phyloP scores from a whole-genome alignment of 192 early-diverging fungal genomes.

The Entomortierella beljakovae region DNA sequence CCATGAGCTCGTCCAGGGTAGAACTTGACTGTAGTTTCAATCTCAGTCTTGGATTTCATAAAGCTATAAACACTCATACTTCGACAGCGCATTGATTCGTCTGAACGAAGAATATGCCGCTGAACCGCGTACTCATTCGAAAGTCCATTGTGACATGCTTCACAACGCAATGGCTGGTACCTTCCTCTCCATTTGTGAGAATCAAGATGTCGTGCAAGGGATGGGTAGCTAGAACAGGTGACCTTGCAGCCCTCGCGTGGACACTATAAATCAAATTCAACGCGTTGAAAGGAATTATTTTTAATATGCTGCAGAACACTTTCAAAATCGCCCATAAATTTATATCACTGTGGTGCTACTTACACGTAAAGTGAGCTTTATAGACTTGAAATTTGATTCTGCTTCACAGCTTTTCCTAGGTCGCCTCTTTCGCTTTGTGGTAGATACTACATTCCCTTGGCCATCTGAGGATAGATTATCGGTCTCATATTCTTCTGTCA shows the following conservation, averaged over 20 bases:
- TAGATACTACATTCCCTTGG: background rate
- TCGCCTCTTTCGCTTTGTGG: background rate
- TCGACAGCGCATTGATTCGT: conserved; percentile 1
- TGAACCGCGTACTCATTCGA: conserved; percentile 52
- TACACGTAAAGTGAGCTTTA: background rate
- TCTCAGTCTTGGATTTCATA: conserved; percentile 20
- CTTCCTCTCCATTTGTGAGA: conserved; percentile 28
- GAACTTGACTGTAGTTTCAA: conserved; percentile 27
- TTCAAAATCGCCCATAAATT: no score
- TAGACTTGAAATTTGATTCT: background rate
- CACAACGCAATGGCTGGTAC: conserved; percentile 30
- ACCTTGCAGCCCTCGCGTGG: background rate
- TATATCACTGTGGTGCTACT: no score
- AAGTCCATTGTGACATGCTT: conserved; percentile 21
- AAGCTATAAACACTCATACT: conserved; percentile 30
- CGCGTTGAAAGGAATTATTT: background rate
- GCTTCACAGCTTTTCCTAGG: background rate
- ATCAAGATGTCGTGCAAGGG: conserved; percentile 6
- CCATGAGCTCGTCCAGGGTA: conserved; percentile 22
- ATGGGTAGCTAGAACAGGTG: conserved; percentile 34
- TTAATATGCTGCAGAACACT: background rate
- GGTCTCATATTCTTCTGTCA: no score
- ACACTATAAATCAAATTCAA: background rate
- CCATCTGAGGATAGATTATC: background rate
- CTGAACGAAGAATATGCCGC: conserved; percentile 32